phyloP scores from a whole-genome alignment of 2,329 filamentous ascomycete genomes.

The Ophiocordyceps camponoti-saundersi region DNA sequence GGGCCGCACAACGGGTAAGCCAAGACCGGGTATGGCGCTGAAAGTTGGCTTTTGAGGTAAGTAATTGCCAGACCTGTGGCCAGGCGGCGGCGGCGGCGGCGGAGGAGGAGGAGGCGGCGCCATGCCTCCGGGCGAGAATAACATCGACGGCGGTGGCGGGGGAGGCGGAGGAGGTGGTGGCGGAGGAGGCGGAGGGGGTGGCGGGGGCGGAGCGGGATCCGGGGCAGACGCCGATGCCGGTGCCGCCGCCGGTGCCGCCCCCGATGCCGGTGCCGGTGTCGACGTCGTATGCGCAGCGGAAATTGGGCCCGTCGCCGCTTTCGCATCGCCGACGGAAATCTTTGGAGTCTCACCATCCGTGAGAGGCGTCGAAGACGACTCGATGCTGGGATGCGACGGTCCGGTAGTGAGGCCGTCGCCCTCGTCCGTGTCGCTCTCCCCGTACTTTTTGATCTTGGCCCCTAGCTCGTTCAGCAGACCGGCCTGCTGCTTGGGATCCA shows the following conservation, averaged over 20 bases:
- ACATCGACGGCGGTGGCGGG: conserved; percentile 20
- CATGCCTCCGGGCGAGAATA: conserved; percentile 15
- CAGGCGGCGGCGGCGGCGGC: conserved; percentile 48
- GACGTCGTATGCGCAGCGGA: neutral
- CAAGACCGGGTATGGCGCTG: conserved; percentile 36
- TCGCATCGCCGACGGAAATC: conserved; percentile 35
- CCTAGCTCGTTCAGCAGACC: conserved; percentile 55
- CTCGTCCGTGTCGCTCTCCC: conserved; percentile 57
- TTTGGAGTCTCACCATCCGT: conserved; percentile 46
- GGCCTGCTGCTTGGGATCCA: conserved; percentile 46
- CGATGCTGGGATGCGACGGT: conserved; percentile 57
- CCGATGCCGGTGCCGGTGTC: neutral
- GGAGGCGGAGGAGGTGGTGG: conserved; percentile 18
- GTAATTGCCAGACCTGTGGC: conserved; percentile 59
- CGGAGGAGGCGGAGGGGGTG: conserved; percentile 19
- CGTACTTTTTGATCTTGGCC: conserved; percentile 56
- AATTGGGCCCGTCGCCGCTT: conserved; percentile 1
- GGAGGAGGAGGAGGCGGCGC: conserved; percentile 25
- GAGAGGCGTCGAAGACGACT: conserved; percentile 51
- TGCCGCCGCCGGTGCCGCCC: neutral
- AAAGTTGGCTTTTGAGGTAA: conserved; percentile 46
- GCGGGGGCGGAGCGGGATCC: conserved; percentile 14
- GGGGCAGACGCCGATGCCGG: neutral
- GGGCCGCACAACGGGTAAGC: conserved; percentile 66
- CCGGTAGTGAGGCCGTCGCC: conserved; percentile 53